These are phyloP conservation scores for Phytophthora sansomeana DNA, from an alignment of 352 stramenopile genomes.

Conservation along the genomic window DNA sequence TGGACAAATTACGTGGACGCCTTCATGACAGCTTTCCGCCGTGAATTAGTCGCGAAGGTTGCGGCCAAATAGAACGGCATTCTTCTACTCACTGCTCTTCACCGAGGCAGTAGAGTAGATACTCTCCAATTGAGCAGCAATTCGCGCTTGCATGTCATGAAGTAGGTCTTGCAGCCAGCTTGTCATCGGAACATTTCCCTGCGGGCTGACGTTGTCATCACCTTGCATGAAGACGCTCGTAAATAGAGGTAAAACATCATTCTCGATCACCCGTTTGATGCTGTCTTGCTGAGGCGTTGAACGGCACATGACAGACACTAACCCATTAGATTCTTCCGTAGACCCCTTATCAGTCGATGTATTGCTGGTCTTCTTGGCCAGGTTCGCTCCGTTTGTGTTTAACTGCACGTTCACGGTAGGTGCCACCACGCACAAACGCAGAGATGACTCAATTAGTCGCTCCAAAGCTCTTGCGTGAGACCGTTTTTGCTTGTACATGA, in stretches of 20 bases:
- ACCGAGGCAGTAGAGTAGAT: slow-evolving; percentile 34
- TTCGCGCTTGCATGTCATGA: slow-evolving; percentile 74
- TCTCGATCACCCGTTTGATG: slow-evolving; percentile 70
- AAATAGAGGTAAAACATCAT: slow-evolving; percentile 70
- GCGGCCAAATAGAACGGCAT: slow-evolving; percentile 18
- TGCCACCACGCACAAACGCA: slow-evolving; percentile 83
- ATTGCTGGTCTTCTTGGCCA: not conserved
- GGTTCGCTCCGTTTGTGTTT: slow-evolving; percentile 40
- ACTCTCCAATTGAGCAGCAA: slow-evolving; percentile 63
- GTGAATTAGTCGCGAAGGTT: slow-evolving; percentile 25
- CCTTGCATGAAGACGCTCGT: slow-evolving; percentile 57
- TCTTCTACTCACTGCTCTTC: slow-evolving; percentile 6
- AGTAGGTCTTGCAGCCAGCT: slow-evolving; percentile 72
- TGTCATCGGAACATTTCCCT: slow-evolving; percentile 38
- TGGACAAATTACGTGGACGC: slow-evolving; percentile 27
- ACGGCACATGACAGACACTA: slow-evolving; percentile 33
- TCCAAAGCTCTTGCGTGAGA: slow-evolving; percentile 44
- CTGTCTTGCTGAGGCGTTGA: slow-evolving; percentile 40
- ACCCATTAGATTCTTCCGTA: not conserved
- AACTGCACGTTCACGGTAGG: slow-evolving; percentile 86
- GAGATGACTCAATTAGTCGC: slow-evolving; percentile 48
- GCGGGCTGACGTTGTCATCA: slow-evolving; percentile 38
- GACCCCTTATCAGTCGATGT: not conserved
- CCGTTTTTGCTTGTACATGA: slow-evolving; percentile 39
- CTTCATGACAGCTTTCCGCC: slow-evolving; percentile 33